These are phyloP conservation scores for Panellus pusillus DNA, from an alignment of 768 basidiomycete genomes.

Conservation along the genomic window DNA sequence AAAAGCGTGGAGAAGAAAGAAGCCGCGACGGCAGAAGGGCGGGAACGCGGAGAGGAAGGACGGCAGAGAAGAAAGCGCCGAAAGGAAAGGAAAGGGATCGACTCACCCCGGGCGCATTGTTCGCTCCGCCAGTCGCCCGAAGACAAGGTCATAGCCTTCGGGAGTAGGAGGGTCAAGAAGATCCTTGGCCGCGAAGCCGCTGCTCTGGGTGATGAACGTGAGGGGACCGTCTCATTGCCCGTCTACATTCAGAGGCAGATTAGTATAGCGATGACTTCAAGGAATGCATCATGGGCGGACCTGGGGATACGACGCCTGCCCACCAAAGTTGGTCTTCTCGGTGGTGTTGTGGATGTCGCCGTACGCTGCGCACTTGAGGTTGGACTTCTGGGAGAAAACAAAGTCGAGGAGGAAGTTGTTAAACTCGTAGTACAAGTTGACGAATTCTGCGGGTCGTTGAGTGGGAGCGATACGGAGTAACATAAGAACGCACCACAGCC, in stretches of 20 bases:
- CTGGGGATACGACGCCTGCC: conserved; percentile 38
- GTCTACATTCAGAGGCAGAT: conserved; percentile 21
- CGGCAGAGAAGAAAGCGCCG: neutral
- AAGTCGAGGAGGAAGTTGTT: conserved; percentile 44
- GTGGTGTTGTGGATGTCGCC: conserved; percentile 41
- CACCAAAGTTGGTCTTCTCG: conserved; percentile 48
- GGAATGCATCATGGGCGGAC: neutral
- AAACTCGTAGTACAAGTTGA: conserved; percentile 50
- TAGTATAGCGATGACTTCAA: neutral
- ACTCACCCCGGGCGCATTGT: conserved; percentile 45
- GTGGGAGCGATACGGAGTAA: neutral
- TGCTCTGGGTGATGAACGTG: conserved; percentile 45
- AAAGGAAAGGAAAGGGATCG: neutral
- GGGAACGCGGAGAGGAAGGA: neutral
- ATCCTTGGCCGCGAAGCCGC: conserved; percentile 38
- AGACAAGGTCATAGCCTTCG: conserved; percentile 45
- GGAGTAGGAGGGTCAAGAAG: conserved; percentile 41
- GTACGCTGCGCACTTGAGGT: conserved; percentile 49
- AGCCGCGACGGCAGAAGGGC: conserved; percentile 1
- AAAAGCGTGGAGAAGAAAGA: neutral
- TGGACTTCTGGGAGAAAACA: conserved; percentile 39
- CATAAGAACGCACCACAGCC: conserved; percentile 39
- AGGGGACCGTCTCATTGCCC: conserved; percentile 20
- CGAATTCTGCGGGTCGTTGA: conserved; percentile 37
- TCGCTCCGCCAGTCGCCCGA: conserved; percentile 46